Evolutionary conservation across 495 filamentous ascomycete genomes (phyloP).

Genomic region (Lophiotrema nucula): DNA sequence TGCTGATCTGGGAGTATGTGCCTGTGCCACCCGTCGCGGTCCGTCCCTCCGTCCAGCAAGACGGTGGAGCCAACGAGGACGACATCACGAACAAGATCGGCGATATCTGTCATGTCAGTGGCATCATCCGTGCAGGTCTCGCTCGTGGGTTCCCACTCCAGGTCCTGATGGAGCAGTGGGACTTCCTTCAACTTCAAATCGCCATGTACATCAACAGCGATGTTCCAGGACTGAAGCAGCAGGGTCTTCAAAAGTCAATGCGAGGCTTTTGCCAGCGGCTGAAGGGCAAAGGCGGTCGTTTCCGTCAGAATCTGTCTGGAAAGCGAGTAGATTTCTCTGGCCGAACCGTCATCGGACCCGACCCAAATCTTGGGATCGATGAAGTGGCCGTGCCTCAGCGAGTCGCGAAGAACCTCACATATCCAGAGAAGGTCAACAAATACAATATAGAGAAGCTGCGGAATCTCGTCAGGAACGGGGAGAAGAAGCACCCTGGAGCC

Average conservation of each 20-base stretch:
- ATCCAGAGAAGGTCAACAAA: constrained; percentile 79
- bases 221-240: constrained; percentile 80
- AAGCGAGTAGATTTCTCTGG: constrained; percentile 99
- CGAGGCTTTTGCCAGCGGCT: constrained; percentile 91
- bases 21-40: constrained; percentile 92
- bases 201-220: constrained; percentile 98
- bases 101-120: constrained; percentile 89
- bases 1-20: constrained; percentile 97
- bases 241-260: constrained; percentile 73
- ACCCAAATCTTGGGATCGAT: constrained; percentile 90
- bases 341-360: constrained; percentile 93
- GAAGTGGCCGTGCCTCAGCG: constrained; percentile 87
- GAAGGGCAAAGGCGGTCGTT: constrained; percentile 96
- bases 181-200: constrained; percentile 89
- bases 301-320: constrained; percentile 92
- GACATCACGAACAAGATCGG: constrained; percentile 92
- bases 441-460: constrained; percentile 82
- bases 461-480: constrained; percentile 67
- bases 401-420: constrained; percentile 92
- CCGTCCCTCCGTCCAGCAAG: constrained; percentile 87
- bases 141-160: constrained; percentile 77
- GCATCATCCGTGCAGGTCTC: constrained; percentile 73
- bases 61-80: constrained; percentile 88
- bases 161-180: constrained; percentile 97
- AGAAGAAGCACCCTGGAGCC: constrained; percentile 79